A percentile compares a stretch with the other conserved stretches of the same genome.
Conservation (phyloP, 441 rosid genomes). For the Gossypium gossypioides region DNA sequence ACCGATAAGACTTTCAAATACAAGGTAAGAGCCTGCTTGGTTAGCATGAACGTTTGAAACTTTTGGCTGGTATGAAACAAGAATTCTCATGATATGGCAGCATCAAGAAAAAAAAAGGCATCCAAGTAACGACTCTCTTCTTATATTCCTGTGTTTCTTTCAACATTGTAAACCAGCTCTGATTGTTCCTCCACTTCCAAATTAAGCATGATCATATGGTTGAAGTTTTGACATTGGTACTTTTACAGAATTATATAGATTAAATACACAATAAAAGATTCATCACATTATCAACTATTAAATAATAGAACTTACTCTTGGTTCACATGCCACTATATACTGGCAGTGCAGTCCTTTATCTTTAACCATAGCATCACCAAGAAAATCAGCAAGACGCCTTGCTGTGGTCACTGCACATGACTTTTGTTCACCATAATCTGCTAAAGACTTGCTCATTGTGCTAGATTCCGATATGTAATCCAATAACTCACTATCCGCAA, state of each 20-base stretch:
- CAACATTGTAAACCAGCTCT: background rate
- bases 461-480: conserved; percentile 99
- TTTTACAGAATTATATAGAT: background rate
- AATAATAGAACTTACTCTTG: conserved; percentile 46
- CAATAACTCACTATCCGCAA: conserved; percentile 86
- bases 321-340: conserved; percentile 94
- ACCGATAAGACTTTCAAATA: background rate
- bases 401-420: conserved; percentile 99
- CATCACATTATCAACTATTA: background rate
- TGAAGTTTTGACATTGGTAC: background rate
- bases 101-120: background rate
- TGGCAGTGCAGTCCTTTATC: conserved; percentile 98
- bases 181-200: background rate
- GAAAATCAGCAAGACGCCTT: conserved; percentile 89
- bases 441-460: conserved; percentile 98
- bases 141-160: background rate
- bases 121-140: background rate
- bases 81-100: background rate
- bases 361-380: conserved; percentile 91
- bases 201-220: conserved; percentile 7
- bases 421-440: conserved; percentile 88
- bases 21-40: background rate
- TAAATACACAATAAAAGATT: background rate
- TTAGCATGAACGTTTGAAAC: background rate
- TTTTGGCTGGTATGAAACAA: background rate